phyloP scores from a whole-genome alignment of 2,329 filamentous ascomycete genomes.

The Ophiosphaerella korrae region DNA sequence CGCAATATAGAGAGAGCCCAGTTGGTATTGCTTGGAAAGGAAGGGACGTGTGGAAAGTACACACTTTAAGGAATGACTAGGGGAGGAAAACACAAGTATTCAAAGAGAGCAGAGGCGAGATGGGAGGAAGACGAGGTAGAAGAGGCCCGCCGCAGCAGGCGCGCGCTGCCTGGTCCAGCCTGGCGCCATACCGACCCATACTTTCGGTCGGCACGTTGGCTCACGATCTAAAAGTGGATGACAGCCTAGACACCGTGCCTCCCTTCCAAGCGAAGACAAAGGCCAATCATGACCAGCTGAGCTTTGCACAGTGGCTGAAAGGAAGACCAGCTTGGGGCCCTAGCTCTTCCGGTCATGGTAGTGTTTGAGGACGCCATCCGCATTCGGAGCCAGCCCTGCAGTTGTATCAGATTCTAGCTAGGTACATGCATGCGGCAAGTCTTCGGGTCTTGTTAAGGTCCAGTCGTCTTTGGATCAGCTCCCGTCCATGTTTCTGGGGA shows the following conservation, averaged over 20 bases:
- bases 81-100: conserved; percentile 23
- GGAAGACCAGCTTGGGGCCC: conserved; percentile 24
- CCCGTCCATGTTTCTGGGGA: too few relatives aligned
- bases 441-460: neutral
- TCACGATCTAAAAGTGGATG: conserved; percentile 42
- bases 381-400: conserved; percentile 23
- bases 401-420: conserved; percentile 5
- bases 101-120: conserved; percentile 18
- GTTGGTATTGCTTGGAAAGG: conserved; percentile 22
- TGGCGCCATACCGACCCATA: conserved; percentile 36
- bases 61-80: conserved; percentile 35
- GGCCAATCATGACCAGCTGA: conserved; percentile 25
- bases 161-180: conserved; percentile 24
- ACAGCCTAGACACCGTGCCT: conserved; percentile 31
- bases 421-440: too few relatives aligned
- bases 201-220: conserved; percentile 28
- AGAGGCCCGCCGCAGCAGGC: conserved; percentile 23
- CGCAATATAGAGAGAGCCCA: conserved; percentile 7
- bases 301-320: conserved; percentile 24
- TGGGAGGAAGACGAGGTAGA: conserved; percentile 34
- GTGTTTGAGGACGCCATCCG: conserved; percentile 21
- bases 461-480: neutral
- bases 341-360: conserved; percentile 29
- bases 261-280: conserved; percentile 19
- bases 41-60: conserved; percentile 42